Base-by-base conservation (phyloP, 495 filamentous ascomycete genomes). In the Lophiostoma macrostomum region DNA sequence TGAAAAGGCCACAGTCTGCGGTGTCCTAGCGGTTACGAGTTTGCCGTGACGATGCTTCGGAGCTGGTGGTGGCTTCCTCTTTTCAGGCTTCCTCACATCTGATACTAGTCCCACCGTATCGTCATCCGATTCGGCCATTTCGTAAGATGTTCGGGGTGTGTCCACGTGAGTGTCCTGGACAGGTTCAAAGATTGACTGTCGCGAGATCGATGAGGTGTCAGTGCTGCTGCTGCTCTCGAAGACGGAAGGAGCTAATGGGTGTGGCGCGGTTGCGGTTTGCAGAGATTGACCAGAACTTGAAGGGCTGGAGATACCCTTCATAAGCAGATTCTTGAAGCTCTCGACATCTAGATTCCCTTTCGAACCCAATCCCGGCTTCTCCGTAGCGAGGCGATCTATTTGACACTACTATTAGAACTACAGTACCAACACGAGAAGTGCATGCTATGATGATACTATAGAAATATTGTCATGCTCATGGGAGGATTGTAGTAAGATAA, bases 151-250 rank as follows among this genome's bases (percentile, higher is more conserved):
- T 14, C 67, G 51, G 3, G 67, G 67, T 8, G 69, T 60, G 44
- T 71, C 69, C 4, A 32, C 27, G 38, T 64, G 60, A 5, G 55
- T 8, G 19, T 69, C 69, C 31, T 66, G 55, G 19, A 56, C 47
- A 13, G 65, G 40, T 30, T 71, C 69, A 52, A 64, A 71, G 3
- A 68, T 60, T 0, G 69, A 71, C 37, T 68, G 64, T 22, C 62
- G 38, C 3, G 69, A 71, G n/a, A 60, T 42, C 11, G 67, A 69
- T 3, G 68, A 71, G 18, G 68, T 64, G 44, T 71, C 68, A 30
- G 68, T 71, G 37, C 63, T 70, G 45, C 63, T 69, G 47, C 63
- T 69, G 53, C 65, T 71, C 34, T 66, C 67, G 27, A 60, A 53
- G 4, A 52, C 30, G 29, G 51, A 37, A 36, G 38, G 35, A 19